Percentiles rank a stretch among this genome's conserved stretches.
phyloP scores from a whole-genome alignment of 108 stramenopile genomes.

The Skeletonema grethae region DNA sequence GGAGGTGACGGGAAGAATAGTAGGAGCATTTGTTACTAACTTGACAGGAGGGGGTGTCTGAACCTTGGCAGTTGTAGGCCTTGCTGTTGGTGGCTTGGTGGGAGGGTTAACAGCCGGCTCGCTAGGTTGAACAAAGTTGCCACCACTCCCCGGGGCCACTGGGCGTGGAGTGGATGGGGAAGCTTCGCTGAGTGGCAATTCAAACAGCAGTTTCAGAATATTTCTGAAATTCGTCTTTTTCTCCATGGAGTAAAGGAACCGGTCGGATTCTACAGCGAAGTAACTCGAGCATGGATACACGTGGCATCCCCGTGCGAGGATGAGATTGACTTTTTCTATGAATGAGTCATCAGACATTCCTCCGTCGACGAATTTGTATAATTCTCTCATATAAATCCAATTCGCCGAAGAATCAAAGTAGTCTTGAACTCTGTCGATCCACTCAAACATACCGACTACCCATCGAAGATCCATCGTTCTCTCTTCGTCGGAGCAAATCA shows the following conservation, averaged over 20 bases:
- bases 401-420: conserved; percentile 16
- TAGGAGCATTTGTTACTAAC: conserved; percentile 1
- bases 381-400: conserved; percentile 17
- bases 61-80: not conserved
- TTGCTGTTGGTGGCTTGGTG: not conserved
- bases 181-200: conserved; percentile 9
- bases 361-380: conserved; percentile 35
- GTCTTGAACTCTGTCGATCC: conserved; percentile 31
- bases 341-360: conserved; percentile 36
- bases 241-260: conserved; percentile 14
- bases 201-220: conserved; percentile 27
- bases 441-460: conserved; percentile 42
- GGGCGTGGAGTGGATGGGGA: not conserved
- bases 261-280: conserved; percentile 11
- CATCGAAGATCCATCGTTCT: conserved; percentile 27
- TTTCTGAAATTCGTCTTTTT: conserved; percentile 26
- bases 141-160: not conserved
- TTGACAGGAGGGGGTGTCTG: conserved; percentile 11
- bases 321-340: conserved; percentile 23
- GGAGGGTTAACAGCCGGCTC: not conserved
- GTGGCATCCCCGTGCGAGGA: conserved; percentile 28
- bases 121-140: not conserved
- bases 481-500: conserved; percentile 23
- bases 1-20: not conserved
- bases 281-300: conserved; percentile 9